Conservation (phyloP, 1,284 basidiomycete genomes). For the Thecaphora frezii region DNA sequence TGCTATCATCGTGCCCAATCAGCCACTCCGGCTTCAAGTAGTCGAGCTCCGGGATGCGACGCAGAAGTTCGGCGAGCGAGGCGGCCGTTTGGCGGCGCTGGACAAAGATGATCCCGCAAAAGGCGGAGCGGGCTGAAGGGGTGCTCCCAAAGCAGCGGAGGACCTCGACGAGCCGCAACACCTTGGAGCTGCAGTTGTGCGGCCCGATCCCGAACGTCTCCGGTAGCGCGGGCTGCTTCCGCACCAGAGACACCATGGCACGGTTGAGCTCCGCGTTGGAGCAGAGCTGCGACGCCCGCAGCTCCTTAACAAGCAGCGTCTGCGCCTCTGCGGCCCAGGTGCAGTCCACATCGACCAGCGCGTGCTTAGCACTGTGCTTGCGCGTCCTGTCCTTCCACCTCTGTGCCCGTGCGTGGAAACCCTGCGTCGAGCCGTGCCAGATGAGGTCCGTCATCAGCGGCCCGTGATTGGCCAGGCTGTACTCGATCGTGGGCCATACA, state of each 20-base stretch:
- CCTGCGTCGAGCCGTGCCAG: constrained; percentile 24
- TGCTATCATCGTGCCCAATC: constrained; percentile 30
- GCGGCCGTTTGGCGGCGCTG: constrained; percentile 35
- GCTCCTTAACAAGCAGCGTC: not conserved
- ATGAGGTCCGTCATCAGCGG: constrained; percentile 35
- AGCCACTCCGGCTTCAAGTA: constrained; percentile 36
- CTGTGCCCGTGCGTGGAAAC: constrained; percentile 15
- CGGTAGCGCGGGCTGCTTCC: constrained; percentile 9
- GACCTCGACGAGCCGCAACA: constrained; percentile 29
- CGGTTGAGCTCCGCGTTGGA: constrained; percentile 17
- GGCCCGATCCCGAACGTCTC: constrained; percentile 7
- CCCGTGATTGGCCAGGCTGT: constrained; percentile 25
- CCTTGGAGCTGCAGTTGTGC: constrained; percentile 26
- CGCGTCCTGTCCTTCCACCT: constrained; percentile 7
- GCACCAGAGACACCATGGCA: constrained; percentile 19
- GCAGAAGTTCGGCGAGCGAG: constrained; percentile 38
- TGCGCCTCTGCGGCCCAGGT: not conserved
- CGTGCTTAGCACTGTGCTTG: constrained; percentile 6
- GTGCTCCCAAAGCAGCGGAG: constrained; percentile 23
- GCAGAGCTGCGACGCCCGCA: constrained; percentile 10
- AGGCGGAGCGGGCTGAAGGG: constrained; percentile 1
- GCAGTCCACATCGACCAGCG: constrained; percentile 24
- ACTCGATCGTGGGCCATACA: constrained; percentile 29
- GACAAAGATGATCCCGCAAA: constrained; percentile 49
- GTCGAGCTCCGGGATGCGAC: constrained; percentile 16